Percentiles rank a stretch among this genome's conserved stretches.
Conservation (phyloP, 768 basidiomycete genomes). For the Antrodiella citrinella region DNA sequence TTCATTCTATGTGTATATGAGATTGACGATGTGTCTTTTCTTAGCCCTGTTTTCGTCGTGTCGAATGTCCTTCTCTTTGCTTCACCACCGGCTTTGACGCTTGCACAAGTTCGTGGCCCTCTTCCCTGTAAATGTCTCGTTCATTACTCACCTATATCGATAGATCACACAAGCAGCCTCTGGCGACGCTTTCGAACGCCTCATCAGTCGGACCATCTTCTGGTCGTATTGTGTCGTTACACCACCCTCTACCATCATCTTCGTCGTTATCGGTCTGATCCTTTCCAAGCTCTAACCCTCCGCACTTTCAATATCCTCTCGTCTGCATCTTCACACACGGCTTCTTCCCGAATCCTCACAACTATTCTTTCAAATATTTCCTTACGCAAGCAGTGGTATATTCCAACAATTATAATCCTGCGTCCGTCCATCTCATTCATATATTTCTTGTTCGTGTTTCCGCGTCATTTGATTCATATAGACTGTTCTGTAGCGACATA, state of each 20-base stretch:
- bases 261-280: conserved; percentile 68
- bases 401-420: too few relatives aligned
- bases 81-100: conserved; percentile 73
- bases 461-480: too few relatives aligned
- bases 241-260: conserved; percentile 72
- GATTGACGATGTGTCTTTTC: conserved; percentile 2
- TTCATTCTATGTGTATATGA: conserved; percentile 3
- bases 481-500: too few relatives aligned
- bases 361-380: too few relatives aligned
- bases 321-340: not conserved
- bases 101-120: conserved; percentile 46
- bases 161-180: conserved; percentile 81
- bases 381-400: too few relatives aligned
- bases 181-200: conserved; percentile 84
- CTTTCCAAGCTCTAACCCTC: conserved; percentile 41
- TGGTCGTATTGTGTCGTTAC: conserved; percentile 89
- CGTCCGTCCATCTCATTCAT: too few relatives aligned
- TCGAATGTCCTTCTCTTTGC: conserved; percentile 76
- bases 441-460: too few relatives aligned
- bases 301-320: not conserved
- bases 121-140: too few relatives aligned
- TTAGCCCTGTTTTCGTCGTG: conserved; percentile 80
- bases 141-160: too few relatives aligned
- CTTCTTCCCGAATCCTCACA: too few relatives aligned
- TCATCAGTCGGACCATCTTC: conserved; percentile 87